These are phyloP conservation scores for Punica granatum DNA, from an alignment of 345 rosid genomes.

Conservation along the genomic window DNA sequence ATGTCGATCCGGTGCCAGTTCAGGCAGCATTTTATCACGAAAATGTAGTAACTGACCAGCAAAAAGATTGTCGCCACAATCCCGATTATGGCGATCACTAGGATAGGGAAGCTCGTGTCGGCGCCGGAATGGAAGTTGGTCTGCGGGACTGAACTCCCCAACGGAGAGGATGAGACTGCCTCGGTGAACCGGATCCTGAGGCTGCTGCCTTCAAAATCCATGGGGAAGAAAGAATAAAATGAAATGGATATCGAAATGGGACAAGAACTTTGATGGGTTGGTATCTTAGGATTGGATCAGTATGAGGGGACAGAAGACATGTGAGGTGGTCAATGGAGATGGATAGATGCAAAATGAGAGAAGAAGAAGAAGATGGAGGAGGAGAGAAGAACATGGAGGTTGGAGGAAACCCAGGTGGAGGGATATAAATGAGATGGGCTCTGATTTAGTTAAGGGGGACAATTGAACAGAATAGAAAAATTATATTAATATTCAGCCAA, in stretches of 20 bases:
- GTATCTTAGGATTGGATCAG: background rate
- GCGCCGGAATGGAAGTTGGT: slow-evolving; percentile 21
- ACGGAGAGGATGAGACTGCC: background rate
- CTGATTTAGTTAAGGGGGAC: background rate
- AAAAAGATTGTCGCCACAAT: slow-evolving; percentile 76
- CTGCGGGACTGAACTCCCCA: slow-evolving; percentile 7
- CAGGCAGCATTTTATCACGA: slow-evolving; percentile 84
- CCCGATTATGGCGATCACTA: slow-evolving; percentile 70
- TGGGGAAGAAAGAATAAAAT: background rate
- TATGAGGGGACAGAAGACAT: background rate
- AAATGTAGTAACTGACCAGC: slow-evolving; percentile 79
- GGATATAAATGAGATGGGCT: background rate
- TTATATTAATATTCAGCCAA: background rate
- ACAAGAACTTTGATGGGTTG: background rate
- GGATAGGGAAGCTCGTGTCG: slow-evolving; percentile 57
- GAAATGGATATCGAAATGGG: background rate
- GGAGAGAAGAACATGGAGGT: background rate
- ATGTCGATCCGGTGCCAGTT: slow-evolving; percentile 71
- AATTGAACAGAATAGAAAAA: background rate
- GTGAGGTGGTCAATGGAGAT: background rate
- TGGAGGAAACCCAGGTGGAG: background rate
- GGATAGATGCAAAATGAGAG: background rate
- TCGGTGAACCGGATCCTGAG: background rate
- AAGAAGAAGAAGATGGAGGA: background rate
- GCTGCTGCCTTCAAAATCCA: background rate